Evolutionary conservation across 2,329 filamentous ascomycete genomes (phyloP).

Genomic region (Seiridium unicorne): DNA sequence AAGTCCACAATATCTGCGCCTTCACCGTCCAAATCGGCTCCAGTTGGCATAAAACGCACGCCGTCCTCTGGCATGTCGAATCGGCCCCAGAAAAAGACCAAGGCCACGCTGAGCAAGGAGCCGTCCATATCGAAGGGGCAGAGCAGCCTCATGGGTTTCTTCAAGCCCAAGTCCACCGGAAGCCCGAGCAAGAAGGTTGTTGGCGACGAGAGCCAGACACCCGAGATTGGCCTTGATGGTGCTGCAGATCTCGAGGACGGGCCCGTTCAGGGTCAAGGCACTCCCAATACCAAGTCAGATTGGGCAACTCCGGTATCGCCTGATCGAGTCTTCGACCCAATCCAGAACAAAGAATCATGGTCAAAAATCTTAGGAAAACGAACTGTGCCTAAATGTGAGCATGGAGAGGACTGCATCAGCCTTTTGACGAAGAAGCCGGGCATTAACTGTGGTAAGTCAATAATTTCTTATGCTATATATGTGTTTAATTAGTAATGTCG

Average conservation of each 20-base stretch:
- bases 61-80: constrained; percentile 16
- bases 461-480: constrained; percentile 8
- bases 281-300: not conserved
- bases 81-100: constrained; percentile 37
- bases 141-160: constrained; percentile 74
- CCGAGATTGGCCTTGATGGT: constrained; percentile 11
- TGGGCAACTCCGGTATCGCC: constrained; percentile 7
- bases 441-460: constrained; percentile 66
- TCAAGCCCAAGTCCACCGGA: constrained; percentile 57
- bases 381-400: constrained; percentile 76
- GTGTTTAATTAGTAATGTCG: not conserved
- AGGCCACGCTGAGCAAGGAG: constrained; percentile 29
- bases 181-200: constrained; percentile 11
- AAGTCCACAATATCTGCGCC: constrained; percentile 10
- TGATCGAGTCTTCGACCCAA: constrained; percentile 61
- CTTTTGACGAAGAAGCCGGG: constrained; percentile 87
- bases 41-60: constrained; percentile 25
- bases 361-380: constrained; percentile 77
- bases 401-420: constrained; percentile 82
- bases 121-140: constrained; percentile 36
- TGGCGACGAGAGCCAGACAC: constrained; percentile 7
- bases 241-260: constrained; percentile 10
- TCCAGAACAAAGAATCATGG: constrained; percentile 80
- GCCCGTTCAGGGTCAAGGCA: constrained; percentile 7
- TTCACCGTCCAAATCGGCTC: constrained; percentile 16